These are phyloP conservation scores for Populus trichocarpa DNA, from an alignment of 441 rosid species.

Conservation along the genomic window DNA sequence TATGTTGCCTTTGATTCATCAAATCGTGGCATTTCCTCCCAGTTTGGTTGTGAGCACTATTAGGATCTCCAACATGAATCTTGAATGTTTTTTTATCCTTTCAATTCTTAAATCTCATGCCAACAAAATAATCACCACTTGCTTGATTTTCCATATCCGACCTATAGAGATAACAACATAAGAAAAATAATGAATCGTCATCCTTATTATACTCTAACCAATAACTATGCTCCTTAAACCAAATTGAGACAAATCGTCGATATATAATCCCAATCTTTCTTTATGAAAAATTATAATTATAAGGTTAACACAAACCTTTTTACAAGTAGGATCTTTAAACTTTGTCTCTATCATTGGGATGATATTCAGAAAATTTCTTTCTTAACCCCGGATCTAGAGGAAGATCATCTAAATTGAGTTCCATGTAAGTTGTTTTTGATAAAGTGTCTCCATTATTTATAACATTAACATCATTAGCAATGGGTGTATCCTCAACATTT, in stretches of 20 bases:
- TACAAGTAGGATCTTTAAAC: not conserved
- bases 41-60: not conserved
- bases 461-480: too few relatives aligned
- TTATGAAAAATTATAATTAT: not conserved
- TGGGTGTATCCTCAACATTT: too few relatives aligned
- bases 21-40: not conserved
- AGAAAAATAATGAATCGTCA: not conserved
- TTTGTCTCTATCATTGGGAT: constrained; percentile 3
- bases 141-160: not conserved
- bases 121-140: not conserved
- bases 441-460: too few relatives aligned
- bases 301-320: constrained; percentile 11
- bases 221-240: not conserved
- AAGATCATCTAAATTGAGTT: constrained; percentile 1
- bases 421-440: too few relatives aligned
- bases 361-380: not conserved
- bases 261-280: not conserved
- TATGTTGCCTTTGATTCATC: not conserved
- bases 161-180: not conserved
- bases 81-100: not conserved
- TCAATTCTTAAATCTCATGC: not conserved
- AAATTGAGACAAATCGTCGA: not conserved
- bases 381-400: not conserved
- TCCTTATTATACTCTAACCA: constrained; percentile 3
- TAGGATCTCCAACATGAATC: not conserved